A percentile compares a stretch with the other conserved stretches of the same genome.
phyloP scores from a whole-genome alignment of 2,329 filamentous ascomycete genomes.

The Epichloe aotearoae region DNA sequence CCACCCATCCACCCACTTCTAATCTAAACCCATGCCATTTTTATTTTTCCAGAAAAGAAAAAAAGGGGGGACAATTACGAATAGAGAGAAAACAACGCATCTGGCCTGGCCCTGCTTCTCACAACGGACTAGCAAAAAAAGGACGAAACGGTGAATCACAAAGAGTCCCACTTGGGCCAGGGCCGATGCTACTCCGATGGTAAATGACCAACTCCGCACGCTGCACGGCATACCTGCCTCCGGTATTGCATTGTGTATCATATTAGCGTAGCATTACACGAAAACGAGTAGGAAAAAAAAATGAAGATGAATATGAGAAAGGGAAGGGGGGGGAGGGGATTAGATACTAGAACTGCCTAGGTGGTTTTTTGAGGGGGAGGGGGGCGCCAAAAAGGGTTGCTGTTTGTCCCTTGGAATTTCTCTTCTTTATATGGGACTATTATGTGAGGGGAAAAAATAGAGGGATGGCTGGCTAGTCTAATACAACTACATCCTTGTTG shows the following conservation, averaged over 20 bases:
- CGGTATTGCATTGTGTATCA: background rate
- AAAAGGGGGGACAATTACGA: background rate
- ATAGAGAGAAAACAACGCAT: too few species aligned
- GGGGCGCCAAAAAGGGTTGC: too few species aligned
- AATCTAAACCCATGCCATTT: background rate
- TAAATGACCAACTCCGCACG: background rate
- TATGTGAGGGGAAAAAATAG: background rate
- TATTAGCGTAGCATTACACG: background rate
- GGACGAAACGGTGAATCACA: too few species aligned
- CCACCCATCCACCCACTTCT: background rate
- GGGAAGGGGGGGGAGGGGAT: too few species aligned
- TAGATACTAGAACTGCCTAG: too few species aligned
- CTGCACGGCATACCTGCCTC: background rate
- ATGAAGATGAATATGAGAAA: background rate
- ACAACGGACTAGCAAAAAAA: too few species aligned
- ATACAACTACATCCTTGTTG: slow-evolving; percentile 6
- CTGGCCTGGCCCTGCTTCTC: too few species aligned
- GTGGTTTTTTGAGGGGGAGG: too few species aligned
- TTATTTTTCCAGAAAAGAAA: background rate
- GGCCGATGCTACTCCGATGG: background rate
- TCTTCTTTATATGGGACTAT: background rate
- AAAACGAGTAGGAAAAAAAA: background rate
- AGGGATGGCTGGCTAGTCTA: slow-evolving; percentile 5
- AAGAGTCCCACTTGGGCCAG: too few species aligned
- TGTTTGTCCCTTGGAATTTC: too few species aligned